These are phyloP conservation scores for Cyclotella baltica DNA, from an alignment of 108 stramenopile species.

Conservation along the genomic window DNA sequence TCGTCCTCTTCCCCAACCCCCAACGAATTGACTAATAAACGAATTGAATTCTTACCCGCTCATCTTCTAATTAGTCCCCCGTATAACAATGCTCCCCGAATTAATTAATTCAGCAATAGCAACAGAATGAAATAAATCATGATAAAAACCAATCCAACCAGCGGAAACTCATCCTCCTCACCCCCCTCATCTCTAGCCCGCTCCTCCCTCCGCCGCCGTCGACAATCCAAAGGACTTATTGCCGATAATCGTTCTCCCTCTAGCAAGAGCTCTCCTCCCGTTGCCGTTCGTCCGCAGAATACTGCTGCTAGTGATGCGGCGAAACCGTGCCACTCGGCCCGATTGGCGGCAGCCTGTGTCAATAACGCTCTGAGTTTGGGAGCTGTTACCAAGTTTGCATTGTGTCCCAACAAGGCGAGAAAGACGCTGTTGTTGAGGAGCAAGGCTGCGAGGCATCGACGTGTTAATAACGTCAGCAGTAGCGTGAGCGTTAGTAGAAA, in stretches of 20 bases:
- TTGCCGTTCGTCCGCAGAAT: not conserved
- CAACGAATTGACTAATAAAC: too few species aligned
- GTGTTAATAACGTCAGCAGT: conserved; percentile 43
- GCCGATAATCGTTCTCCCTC: conserved; percentile 2
- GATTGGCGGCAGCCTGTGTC: conserved; percentile 65
- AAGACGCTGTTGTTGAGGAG: conserved; percentile 19
- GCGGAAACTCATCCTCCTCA: not conserved
- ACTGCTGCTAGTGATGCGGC: not conserved
- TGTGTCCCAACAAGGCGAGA: conserved; percentile 79
- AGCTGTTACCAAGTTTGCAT: conserved; percentile 68
- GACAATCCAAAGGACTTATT: conserved; percentile 13
- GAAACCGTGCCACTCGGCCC: conserved; percentile 67
- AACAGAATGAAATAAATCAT: not conserved
- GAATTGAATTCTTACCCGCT: too few species aligned
- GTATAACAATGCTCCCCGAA: too few species aligned
- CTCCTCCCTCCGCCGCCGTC: not conserved
- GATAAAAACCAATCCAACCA: not conserved
- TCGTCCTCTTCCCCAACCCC: too few species aligned
- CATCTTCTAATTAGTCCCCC: too few species aligned
- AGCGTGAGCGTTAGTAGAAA: conserved; percentile 10
- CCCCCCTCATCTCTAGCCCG: not conserved
- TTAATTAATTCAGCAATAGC: too few species aligned
- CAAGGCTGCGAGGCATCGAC: conserved; percentile 10
- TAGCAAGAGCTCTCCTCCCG: not conserved
- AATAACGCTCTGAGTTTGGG: conserved; percentile 81